Evolutionary conservation across 2,329 filamentous ascomycete species (phyloP).

Genomic region (Diplodia corticola): DNA sequence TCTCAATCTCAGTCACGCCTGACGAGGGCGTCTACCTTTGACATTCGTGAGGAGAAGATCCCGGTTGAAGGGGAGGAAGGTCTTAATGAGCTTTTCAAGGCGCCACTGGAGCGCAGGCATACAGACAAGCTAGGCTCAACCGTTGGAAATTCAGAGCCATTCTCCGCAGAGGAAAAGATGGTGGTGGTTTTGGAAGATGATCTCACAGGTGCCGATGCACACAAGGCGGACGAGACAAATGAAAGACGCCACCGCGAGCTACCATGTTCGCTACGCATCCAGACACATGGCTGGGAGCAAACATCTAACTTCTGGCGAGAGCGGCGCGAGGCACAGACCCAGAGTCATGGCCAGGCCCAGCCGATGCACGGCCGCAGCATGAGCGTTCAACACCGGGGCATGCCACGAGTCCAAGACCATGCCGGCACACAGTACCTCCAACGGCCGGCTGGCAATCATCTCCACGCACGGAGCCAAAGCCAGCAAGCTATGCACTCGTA

Average conservation of each 20-base stretch:
- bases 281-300: background rate
- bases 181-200: slow-evolving; percentile 2
- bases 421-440: background rate
- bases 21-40: background rate
- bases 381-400: background rate
- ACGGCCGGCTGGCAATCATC: background rate
- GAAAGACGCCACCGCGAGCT: background rate
- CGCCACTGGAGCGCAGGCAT: background rate
- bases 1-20: background rate
- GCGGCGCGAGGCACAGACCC: slow-evolving; percentile 2
- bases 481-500: background rate
- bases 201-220: background rate
- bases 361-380: background rate
- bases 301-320: slow-evolving; percentile 8
- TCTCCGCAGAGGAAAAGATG: background rate
- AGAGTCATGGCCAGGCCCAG: background rate
- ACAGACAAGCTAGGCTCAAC: background rate
- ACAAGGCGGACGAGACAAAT: background rate
- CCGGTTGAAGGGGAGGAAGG: background rate
- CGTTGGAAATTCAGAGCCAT: background rate
- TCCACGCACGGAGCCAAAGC: background rate
- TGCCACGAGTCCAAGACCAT: background rate
- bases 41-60: slow-evolving; percentile 19
- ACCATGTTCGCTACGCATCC: background rate
- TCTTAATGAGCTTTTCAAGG: background rate